Percentiles rank a stretch among this genome's conserved stretches.
Evolutionary conservation across 768 basidiomycete species (phyloP).

Genomic region (Mycena haematopus): DNA sequence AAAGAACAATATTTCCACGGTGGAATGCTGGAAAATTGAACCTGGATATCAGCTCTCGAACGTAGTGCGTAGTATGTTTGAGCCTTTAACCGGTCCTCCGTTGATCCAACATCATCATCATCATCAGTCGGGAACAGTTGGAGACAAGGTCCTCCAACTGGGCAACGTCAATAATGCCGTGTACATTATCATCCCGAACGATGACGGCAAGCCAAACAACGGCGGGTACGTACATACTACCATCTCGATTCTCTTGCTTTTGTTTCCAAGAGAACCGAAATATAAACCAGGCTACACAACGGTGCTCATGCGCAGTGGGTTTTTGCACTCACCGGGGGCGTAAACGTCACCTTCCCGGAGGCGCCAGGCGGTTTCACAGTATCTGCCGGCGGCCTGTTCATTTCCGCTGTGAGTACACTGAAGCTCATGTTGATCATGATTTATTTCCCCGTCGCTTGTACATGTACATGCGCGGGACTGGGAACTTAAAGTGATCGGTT

Average conservation of each 20-base stretch:
- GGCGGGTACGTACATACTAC: slow-evolving; percentile 29
- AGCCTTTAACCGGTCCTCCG: slow-evolving; percentile 6
- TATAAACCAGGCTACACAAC: slow-evolving; percentile 29
- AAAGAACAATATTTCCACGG: slow-evolving; percentile 30
- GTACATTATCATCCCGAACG: slow-evolving; percentile 29
- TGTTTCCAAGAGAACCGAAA: slow-evolving; percentile 17
- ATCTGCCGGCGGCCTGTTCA: slow-evolving; percentile 30
- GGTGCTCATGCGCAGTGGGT: slow-evolving; percentile 32
- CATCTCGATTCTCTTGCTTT: slow-evolving; percentile 4
- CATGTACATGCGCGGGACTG: slow-evolving; percentile 10
- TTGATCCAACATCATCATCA: slow-evolving; percentile 14
- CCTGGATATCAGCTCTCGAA: slow-evolving; percentile 31
- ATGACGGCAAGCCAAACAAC: slow-evolving; percentile 31
- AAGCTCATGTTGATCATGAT: slow-evolving; percentile 8
- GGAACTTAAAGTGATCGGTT: slow-evolving; percentile 9
- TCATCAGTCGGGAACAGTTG: slow-evolving; percentile 28
- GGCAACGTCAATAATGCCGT: slow-evolving; percentile 28
- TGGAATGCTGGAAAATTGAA: slow-evolving; percentile 31
- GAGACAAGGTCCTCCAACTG: slow-evolving; percentile 30
- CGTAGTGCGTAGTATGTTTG: slow-evolving; percentile 28
- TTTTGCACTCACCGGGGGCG: slow-evolving; percentile 32
- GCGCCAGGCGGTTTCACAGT: slow-evolving; percentile 28
- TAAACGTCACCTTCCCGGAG: slow-evolving; percentile 30
- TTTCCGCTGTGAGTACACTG: slow-evolving; percentile 28
- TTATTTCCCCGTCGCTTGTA: slow-evolving; percentile 11